Evolutionary conservation across 345 rosid genomes (phyloP), one percentile per base, ranked within the genome.

Genomic region (Salix koriyanagi): DNA sequence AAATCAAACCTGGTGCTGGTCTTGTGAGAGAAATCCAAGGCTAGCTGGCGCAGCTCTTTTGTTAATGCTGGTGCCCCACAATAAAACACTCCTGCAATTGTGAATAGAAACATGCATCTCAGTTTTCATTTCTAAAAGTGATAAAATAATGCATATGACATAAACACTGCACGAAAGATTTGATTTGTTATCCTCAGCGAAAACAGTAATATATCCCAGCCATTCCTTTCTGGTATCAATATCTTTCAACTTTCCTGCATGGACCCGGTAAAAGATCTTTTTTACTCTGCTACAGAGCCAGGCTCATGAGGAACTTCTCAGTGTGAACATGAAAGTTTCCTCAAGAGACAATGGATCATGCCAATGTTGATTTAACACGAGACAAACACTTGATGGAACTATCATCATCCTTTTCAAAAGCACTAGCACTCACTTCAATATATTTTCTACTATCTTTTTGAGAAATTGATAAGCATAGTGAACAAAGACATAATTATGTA

Each of bases 1-100:
- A 92, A 92, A 46, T 89, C 86, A 82, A 92, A 92, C 77, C 85
- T 92, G 67, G 94, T 92, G 83, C 60, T 81, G 30, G 97, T 92
- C 82, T 85, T 90, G 85, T 84, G 94, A 2, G 92, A 87, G 84
- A 90, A 90, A 85, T 90, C 97, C 79, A 79, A 79, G 69, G 97
- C 97, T 42, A 90, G 82, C 52, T 89, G 90, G 68, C 90, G 81
- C 50, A 92, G 86, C 77, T 90, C 92, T 73, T 88, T 88, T n/a
- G 89, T 88, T 48, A 89, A 79, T n/a, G 85, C 89, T 36, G 93
- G 91, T 66, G 85, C 82, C 77, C 97, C 97, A 80, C 97, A 92
- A 32, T 90, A 92, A 34, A 92, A 92, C 77, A 92, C 97, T 69
- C 97, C 97, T 92, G 86, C 86, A 79, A 73, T 75, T 4, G 62